A percentile compares a stretch with the other conserved stretches of the same genome.
These are phyloP conservation scores for Selenicereus undatus DNA, from an alignment of 148 eudicot genomes.

Conservation along the genomic window DNA sequence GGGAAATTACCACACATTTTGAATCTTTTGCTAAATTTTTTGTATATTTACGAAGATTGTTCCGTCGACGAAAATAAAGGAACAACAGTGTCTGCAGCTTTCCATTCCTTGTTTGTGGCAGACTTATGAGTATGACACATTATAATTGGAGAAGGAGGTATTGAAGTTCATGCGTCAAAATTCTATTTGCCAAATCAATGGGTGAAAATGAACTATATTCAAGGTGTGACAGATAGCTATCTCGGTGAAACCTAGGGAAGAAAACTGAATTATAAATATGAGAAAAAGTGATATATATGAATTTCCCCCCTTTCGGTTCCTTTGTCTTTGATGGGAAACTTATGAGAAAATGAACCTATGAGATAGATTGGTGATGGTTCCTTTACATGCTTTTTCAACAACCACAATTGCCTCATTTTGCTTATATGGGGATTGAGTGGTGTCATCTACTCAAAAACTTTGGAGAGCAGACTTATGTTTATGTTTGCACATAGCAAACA, in stretches of 20 bases:
- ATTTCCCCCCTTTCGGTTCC: too few species aligned
- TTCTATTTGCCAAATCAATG: neutral
- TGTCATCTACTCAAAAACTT: neutral
- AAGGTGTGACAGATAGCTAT: too few species aligned
- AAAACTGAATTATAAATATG: too few species aligned
- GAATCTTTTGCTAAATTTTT: too few species aligned
- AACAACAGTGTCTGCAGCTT: too few species aligned
- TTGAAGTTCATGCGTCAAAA: neutral
- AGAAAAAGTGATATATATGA: too few species aligned
- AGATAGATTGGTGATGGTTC: neutral
- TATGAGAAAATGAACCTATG: neutral
- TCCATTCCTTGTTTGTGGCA: too few species aligned
- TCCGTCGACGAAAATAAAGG: too few species aligned
- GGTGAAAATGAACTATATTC: neutral
- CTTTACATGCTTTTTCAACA: neutral
- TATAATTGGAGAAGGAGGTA: neutral
- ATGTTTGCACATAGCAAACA: neutral
- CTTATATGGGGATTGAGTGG: neutral
- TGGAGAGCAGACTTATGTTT: neutral
- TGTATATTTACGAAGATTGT: too few species aligned
- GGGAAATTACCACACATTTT: neutral
- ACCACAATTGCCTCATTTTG: neutral
- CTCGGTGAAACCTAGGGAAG: too few species aligned
- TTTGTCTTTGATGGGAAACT: neutral
- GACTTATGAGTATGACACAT: too few species aligned